phyloP scores from a whole-genome alignment of 495 filamentous ascomycete species.

The Penicillium cosmopolitanum region DNA sequence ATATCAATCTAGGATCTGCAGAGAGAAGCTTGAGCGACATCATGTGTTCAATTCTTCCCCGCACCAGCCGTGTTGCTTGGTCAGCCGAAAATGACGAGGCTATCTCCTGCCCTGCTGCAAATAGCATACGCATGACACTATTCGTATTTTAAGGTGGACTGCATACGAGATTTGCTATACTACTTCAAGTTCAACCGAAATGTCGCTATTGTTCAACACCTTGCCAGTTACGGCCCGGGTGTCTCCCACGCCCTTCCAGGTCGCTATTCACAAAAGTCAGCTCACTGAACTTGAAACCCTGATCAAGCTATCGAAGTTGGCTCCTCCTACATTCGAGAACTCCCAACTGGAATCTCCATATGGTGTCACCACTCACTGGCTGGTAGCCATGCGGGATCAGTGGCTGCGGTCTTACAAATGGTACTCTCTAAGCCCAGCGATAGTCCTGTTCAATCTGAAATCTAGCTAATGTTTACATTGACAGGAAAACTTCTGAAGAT shows the following conservation, averaged over 20 bases:
- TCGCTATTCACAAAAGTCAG: slow-evolving; percentile 47
- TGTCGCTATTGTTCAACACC: slow-evolving; percentile 34
- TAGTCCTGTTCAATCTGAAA: not conserved
- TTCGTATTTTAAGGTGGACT: too few relatives aligned
- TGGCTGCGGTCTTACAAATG: slow-evolving; percentile 56
- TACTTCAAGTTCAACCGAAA: not conserved
- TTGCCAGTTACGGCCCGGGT: slow-evolving; percentile 32
- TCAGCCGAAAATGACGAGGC: too few relatives aligned
- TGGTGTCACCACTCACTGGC: slow-evolving; percentile 62
- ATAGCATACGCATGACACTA: too few relatives aligned
- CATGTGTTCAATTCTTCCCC: too few relatives aligned
- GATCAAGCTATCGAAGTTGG: slow-evolving; percentile 54
- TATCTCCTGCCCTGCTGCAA: too few relatives aligned
- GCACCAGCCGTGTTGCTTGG: too few relatives aligned
- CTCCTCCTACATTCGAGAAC: slow-evolving; percentile 55
- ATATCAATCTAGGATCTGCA: too few relatives aligned
- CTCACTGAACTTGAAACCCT: slow-evolving; percentile 53
- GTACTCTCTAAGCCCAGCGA: slow-evolving; percentile 21
- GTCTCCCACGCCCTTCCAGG: slow-evolving; percentile 41
- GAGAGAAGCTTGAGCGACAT: too few relatives aligned
- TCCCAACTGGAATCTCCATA: slow-evolving; percentile 46
- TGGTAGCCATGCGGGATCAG: slow-evolving; percentile 52
- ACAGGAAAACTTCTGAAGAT: slow-evolving; percentile 54
- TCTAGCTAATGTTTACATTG: not conserved
- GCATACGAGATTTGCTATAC: too few relatives aligned